Conservation (phyloP, 305 asterid species). For the Fraxinus albicans region DNA sequence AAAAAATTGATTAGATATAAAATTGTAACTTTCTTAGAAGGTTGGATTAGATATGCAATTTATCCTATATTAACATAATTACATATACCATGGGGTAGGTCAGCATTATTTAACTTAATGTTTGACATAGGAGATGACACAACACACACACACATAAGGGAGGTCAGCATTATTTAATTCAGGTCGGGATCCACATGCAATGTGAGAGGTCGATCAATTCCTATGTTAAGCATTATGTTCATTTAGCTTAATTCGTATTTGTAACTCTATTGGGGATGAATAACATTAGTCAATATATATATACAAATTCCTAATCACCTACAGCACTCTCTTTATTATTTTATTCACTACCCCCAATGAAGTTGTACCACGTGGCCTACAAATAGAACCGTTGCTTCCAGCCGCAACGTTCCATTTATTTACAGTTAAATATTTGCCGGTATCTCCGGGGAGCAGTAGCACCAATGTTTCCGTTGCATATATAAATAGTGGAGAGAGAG, state of each 20-base stretch:
- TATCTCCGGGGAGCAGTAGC: background rate
- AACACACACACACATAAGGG: too few relatives aligned
- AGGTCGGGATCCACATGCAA: too few relatives aligned
- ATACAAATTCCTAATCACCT: background rate
- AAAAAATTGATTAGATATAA: background rate
- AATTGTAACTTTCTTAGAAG: background rate
- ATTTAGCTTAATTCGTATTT: too few relatives aligned
- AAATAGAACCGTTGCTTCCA: background rate
- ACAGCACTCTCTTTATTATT: background rate
- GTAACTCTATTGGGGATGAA: too few relatives aligned
- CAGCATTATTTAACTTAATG: too few relatives aligned
- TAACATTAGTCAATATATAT: too few relatives aligned
- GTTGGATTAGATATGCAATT: background rate
- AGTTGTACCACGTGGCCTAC: background rate
- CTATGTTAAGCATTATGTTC: too few relatives aligned
- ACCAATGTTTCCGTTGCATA: constrained; percentile 16
- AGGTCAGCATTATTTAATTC: too few relatives aligned
- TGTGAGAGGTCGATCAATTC: too few relatives aligned
- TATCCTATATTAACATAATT: background rate
- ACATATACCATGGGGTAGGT: too few relatives aligned
- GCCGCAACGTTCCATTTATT: constrained; percentile 17
- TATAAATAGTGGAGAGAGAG: constrained; percentile 13
- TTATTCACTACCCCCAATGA: background rate
- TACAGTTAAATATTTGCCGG: constrained; percentile 20
- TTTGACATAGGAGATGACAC: too few relatives aligned